These are phyloP conservation scores for Hymenoscyphus linearis DNA, from an alignment of 2,329 filamentous ascomycete genomes.

Conservation along the genomic window DNA sequence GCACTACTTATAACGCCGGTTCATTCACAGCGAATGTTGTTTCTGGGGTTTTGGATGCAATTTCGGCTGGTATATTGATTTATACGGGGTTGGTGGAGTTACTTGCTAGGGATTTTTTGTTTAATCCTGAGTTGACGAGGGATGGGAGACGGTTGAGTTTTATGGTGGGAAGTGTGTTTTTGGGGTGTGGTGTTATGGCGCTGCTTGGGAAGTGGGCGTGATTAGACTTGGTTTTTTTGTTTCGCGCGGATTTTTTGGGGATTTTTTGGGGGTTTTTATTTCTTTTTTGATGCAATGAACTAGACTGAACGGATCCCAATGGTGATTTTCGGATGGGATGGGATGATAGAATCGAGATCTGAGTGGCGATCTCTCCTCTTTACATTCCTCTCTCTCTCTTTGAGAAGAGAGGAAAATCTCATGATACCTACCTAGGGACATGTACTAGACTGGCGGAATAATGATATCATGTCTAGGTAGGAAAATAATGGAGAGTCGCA, in stretches of 20 bases:
- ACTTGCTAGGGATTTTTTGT: constrained; percentile 45
- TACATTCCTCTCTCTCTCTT: no score
- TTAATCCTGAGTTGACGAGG: constrained; percentile 40
- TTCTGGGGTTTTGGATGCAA: constrained; percentile 41
- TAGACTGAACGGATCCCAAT: no score
- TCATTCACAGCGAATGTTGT: constrained; percentile 40
- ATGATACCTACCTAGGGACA: no score
- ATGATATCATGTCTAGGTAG: no score
- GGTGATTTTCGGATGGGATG: no score
- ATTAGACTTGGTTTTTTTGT: not conserved
- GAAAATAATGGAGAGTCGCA: no score
- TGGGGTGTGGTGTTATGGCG: constrained; percentile 43
- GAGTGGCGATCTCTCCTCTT: no score
- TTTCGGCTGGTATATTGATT: constrained; percentile 44
- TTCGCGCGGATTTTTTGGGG: not conserved
- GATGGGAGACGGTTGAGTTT: constrained; percentile 35
- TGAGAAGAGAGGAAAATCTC: no score
- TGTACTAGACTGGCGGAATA: no score
- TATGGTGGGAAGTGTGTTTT: constrained; percentile 37
- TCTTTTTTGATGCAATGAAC: not conserved
- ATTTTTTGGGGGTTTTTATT: not conserved
- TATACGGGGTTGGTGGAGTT: constrained; percentile 47
- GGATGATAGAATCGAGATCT: no score
- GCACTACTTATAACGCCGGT: constrained; percentile 37
- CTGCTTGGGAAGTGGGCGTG: constrained; percentile 46